Percentiles rank a stretch among this genome's conserved stretches.
Conservation (phyloP, 2,329 filamentous ascomycete genomes). For the Xylaria polymorpha region DNA sequence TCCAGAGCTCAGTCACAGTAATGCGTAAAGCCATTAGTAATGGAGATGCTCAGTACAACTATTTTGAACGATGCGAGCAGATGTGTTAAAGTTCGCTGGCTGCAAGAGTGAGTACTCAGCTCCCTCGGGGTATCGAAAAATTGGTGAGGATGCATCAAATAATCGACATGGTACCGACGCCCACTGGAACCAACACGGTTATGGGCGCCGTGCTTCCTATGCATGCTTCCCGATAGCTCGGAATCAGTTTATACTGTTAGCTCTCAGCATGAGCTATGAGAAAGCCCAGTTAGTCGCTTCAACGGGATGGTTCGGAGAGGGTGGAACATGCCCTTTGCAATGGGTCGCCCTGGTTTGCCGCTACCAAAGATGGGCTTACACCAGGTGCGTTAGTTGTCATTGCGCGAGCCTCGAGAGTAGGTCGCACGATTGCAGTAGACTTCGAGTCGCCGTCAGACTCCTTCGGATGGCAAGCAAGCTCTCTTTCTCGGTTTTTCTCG, state of each 20-base stretch:
- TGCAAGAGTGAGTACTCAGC: constrained; percentile 23
- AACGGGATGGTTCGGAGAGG: constrained; percentile 56
- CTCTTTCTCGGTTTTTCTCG: constrained; percentile 77
- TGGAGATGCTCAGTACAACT: constrained; percentile 41
- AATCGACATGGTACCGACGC: constrained; percentile 19
- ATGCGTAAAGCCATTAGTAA: constrained; percentile 42
- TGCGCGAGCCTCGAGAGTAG: constrained; percentile 65
- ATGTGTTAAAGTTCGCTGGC: constrained; percentile 34
- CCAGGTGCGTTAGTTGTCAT: constrained; percentile 75
- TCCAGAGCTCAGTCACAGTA: constrained; percentile 41
- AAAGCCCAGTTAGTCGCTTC: constrained; percentile 47
- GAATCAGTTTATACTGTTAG: constrained; percentile 49
- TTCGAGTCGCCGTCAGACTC: constrained; percentile 58
- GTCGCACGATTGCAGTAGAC: constrained; percentile 46
- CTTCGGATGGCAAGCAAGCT: constrained; percentile 64
- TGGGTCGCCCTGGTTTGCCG: constrained; percentile 69
- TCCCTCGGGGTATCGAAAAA: constrained; percentile 42
- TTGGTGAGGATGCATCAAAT: constrained; percentile 29
- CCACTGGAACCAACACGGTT: constrained; percentile 6
- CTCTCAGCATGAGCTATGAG: constrained; percentile 49
- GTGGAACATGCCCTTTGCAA: constrained; percentile 63
- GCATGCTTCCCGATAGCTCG: constrained; percentile 21
- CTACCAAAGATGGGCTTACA: constrained; percentile 70
- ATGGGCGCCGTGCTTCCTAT: constrained; percentile 12
- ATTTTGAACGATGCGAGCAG: constrained; percentile 42